Evolutionary conservation across 2,329 filamentous ascomycete genomes (phyloP).

Genomic region (Neophaeococcomyces aloes): DNA sequence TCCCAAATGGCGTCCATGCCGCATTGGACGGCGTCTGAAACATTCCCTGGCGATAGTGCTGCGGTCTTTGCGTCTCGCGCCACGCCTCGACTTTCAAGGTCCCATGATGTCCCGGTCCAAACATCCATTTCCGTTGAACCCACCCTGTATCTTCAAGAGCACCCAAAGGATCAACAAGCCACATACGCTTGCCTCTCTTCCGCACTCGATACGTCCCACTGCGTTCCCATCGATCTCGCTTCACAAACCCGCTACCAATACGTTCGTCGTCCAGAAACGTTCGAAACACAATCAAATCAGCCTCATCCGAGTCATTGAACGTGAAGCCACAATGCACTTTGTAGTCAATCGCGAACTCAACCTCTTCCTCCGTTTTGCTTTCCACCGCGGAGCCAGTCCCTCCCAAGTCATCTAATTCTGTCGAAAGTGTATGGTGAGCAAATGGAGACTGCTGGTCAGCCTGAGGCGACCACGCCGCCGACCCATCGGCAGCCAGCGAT

Average conservation of each 20-base stretch:
- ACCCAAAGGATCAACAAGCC: not conserved
- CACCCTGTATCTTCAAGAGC: not conserved
- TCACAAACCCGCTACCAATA: constrained; percentile 5
- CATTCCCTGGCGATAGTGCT: too few relatives aligned
- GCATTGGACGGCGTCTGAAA: too few relatives aligned
- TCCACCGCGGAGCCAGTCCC: too few relatives aligned
- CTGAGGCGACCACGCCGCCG: not conserved
- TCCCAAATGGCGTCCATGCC: too few relatives aligned
- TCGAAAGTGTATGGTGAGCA: too few relatives aligned
- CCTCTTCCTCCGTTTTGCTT: not conserved
- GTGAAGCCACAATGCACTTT: constrained; percentile 9
- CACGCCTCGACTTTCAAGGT: constrained; percentile 6
- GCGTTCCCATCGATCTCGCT: constrained; percentile 7
- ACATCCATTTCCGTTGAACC: constrained; percentile 1
- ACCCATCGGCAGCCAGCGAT: not conserved
- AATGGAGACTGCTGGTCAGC: too few relatives aligned
- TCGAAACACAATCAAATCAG: constrained; percentile 9
- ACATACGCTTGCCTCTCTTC: not conserved
- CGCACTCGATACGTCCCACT: constrained; percentile 2
- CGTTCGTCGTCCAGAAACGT: constrained; percentile 5
- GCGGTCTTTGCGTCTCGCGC: not conserved
- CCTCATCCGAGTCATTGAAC: constrained; percentile 11
- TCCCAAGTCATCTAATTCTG: too few relatives aligned
- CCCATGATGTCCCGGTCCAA: constrained; percentile 4
- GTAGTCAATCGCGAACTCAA: constrained; percentile 9